A percentile compares a stretch with the other conserved stretches of the same genome.
Conservation (phyloP, 371 early-diverging fungal species). For the Blakeslea trispora region DNA sequence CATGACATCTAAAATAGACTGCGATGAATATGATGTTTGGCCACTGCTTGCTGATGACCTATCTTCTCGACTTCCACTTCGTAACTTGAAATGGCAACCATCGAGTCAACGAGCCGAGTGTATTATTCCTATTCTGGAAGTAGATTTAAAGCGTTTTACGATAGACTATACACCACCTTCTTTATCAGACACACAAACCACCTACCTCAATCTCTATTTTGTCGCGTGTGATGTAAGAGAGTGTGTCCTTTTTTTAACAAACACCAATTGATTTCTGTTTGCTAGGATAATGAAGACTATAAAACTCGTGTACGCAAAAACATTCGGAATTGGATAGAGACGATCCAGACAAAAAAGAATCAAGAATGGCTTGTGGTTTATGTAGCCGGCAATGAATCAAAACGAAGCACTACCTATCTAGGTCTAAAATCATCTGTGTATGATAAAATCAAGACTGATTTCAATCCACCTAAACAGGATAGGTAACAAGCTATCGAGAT, state of each 20-base stretch:
- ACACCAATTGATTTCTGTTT: no score
- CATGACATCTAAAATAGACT: no score
- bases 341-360: constrained; percentile 74
- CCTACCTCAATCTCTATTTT: constrained; percentile 80
- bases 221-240: constrained; percentile 75
- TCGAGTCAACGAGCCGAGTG: constrained; percentile 68
- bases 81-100: constrained; percentile 83
- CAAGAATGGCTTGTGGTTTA: constrained; percentile 94
- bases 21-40: constrained; percentile 82
- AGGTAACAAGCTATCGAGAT: constrained; percentile 34
- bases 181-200: constrained; percentile 62
- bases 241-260: no score
- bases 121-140: constrained; percentile 61
- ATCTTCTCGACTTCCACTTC: constrained; percentile 74
- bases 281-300: constrained; percentile 83
- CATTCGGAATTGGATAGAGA: constrained; percentile 83
- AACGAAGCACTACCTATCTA: constrained; percentile 64
- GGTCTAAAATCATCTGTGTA: constrained; percentile 70
- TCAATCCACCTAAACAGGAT: constrained; percentile 74
- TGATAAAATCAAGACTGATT: constrained; percentile 89
- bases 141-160: constrained; percentile 69
- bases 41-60: constrained; percentile 72
- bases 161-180: constrained; percentile 54
- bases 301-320: constrained; percentile 71
- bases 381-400: constrained; percentile 70